These are phyloP conservation scores for Lonicera japonica DNA, from an alignment of 129 eudicot species.

Conservation along the genomic window DNA sequence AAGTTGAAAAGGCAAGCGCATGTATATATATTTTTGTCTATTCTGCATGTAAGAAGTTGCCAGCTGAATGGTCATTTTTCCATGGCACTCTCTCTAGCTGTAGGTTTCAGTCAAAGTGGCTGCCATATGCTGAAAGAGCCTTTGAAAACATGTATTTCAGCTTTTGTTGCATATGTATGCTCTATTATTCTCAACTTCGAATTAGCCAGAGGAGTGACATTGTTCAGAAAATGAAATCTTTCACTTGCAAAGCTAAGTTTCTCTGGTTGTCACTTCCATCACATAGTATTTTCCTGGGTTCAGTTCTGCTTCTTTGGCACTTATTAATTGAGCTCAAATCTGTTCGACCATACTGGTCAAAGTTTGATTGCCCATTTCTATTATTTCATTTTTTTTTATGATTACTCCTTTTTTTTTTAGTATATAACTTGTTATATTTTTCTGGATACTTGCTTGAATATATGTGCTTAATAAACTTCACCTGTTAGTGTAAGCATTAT, in stretches of 20 bases:
- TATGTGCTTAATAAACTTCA: background rate
- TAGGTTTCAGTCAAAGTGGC: no score
- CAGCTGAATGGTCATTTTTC: no score
- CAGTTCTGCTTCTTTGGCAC: background rate
- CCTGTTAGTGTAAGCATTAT: background rate
- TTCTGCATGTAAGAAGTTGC: no score
- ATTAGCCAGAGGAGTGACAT: no score
- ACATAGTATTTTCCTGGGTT: background rate
- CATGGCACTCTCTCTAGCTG: no score
- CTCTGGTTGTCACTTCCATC: background rate
- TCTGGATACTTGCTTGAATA: conserved; percentile 1
- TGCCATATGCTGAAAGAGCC: no score
- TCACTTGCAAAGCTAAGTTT: conserved; percentile 1
- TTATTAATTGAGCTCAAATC: background rate
- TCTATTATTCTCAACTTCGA: no score
- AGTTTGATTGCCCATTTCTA: background rate
- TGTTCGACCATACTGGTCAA: background rate
- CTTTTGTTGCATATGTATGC: no score
- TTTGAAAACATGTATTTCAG: no score
- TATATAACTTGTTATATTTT: background rate
- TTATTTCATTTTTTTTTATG: background rate
- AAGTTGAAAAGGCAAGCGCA: no score
- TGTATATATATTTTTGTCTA: no score
- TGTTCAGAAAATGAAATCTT: background rate
- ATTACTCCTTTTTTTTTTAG: background rate